Conservation (phyloP, 176 grass and related monocot genomes). For the Dactylis glomerata region DNA sequence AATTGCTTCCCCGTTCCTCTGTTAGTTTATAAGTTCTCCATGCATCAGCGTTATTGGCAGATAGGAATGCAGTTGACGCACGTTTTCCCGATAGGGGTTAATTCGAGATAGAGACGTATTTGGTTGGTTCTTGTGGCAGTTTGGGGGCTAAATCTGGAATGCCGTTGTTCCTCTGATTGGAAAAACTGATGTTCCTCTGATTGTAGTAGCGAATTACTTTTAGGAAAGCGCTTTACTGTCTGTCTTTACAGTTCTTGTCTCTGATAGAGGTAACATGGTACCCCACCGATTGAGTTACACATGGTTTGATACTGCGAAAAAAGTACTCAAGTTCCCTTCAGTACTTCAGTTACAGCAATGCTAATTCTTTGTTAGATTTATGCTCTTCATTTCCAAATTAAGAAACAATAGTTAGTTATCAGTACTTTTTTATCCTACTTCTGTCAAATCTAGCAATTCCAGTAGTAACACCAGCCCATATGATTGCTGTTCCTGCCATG, state of each 20-base stretch:
- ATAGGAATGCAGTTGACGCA: background rate
- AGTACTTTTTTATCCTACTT: background rate
- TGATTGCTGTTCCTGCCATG: background rate
- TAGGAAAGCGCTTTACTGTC: background rate
- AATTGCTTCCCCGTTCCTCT: background rate
- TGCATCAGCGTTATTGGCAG: background rate
- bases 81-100: background rate
- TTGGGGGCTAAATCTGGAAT: background rate
- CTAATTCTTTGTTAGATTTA: background rate
- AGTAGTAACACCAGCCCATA: background rate
- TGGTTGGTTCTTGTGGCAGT: background rate
- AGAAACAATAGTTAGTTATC: background rate
- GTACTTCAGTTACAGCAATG: too few species aligned
- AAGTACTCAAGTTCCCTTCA: background rate
- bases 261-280: background rate
- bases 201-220: background rate
- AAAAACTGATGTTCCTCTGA: background rate
- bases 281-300: background rate
- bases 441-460: background rate
- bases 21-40: background rate
- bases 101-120: background rate
- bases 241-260: background rate
- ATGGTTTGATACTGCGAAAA: background rate
- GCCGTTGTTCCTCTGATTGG: background rate
- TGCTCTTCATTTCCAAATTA: background rate